Evolutionary conservation across 2,329 filamentous ascomycete genomes (phyloP), one percentile per base, ranked within the genome.

Genomic region (Atkinsonella texensis): DNA sequence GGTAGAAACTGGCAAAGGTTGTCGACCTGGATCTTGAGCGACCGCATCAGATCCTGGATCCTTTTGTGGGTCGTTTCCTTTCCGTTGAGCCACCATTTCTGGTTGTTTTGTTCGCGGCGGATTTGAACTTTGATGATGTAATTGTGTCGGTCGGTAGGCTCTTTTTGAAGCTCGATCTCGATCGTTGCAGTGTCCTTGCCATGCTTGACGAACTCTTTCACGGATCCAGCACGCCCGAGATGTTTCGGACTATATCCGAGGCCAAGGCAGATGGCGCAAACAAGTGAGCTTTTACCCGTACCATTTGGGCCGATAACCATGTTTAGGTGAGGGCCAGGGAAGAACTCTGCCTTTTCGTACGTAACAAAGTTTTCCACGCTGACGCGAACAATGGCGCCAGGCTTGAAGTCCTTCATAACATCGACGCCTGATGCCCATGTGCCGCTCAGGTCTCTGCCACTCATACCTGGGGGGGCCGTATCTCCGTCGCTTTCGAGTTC

Each of bases 301-400:
- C 93, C 93, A 62, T 98, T 98, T n/a, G 93, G 93, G 0, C 93
- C 93, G 59, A 98, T 95, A 50, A 98, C 84, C 91, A 98, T 97
- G 65, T 98, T 98, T 62, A 98, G 69, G 64, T 87, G 91, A 1
- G 93, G 91, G 0, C 93, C 93, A 12, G 89, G 89, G 53, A 85
- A 81, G 67, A 97, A 96, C 57, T 95, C 90, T 51, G 89, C 91
- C 50, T 84, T 82, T 48, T 87, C 89, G 69, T 98, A 98, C 0
- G 93, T 98, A 51, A 98, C 89, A 60, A 98, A 98, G 67, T 97
- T 87, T 47, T 77, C 79, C 44, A 97, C 76, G 58, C 82, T 85
- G 46, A 98, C 89, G 38, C 90, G 81, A 47, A 96, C 83, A 58
- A 98, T 94, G 10, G 93, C 85, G 11, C 93, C 93, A 2, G 89